Base-by-base conservation (phyloP, 169 alveolate species). In the Cryptosporidium ryanae region DNA sequence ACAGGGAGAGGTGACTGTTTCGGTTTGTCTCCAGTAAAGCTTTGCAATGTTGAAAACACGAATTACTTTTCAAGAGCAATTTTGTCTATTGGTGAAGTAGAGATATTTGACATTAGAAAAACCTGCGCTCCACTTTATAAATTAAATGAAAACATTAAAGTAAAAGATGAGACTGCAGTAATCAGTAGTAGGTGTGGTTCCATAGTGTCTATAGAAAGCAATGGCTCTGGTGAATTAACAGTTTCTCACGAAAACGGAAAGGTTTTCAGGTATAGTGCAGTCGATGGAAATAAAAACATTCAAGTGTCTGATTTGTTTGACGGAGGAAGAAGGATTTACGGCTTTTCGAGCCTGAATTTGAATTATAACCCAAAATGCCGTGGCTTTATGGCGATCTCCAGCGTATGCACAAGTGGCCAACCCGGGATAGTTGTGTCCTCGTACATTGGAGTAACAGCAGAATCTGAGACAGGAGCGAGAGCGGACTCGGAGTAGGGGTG, bases 41-140 rank as follows among this genome's bases (percentile, higher is more conserved):
- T 76, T 29, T 59, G 76, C 15, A 23, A 65, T 76, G n/a, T 76
- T 32, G 32, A 61, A 76, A 29, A 61, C 48, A 76, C 76, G 2
- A 59, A n/a, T 27, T 76, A 43, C 31, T 76, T 76, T 46, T 55
- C 63, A 6, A 59, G 87, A 61, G 55, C 66, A 38, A 38, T 76
- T 23, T 27, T 76, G 17, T 59, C 68, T 21, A n/a, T 18, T 21
- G 71, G 71, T 1, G 46, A 57, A 23, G 71, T 59, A 5, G 87
- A 76, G 18, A 61, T 76, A 23, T 76, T 76, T 43, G 87, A 76
- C 34, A 76, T 59, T 10, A 76, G 87, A 23, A 76, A 76, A 61
- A 57, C 64, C 12, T 76, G 87, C 46, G 87, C 66, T 25, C 87
- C 87, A 7, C 38, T 76, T 31, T 76, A 38, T 31, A 59, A 43